A percentile compares a stretch with the other conserved stretches of the same genome.
Evolutionary conservation across 177 flowering plant genomes (phyloP).

Genomic region (Telopea speciosissima): DNA sequence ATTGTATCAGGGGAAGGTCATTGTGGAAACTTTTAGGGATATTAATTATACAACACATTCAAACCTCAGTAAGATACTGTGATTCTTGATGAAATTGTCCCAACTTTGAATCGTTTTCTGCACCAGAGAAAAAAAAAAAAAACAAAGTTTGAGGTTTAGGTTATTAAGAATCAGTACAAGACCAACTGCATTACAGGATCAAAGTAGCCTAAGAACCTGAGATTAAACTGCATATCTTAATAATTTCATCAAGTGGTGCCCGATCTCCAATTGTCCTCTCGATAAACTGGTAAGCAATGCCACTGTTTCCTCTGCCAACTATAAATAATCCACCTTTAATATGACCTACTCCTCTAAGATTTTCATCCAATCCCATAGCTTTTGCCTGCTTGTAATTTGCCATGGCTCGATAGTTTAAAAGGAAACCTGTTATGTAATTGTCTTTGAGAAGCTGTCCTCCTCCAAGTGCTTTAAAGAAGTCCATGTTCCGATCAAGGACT

Average conservation of each 20-base stretch:
- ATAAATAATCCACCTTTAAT: conserved; percentile 73
- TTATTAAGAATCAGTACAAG: not conserved
- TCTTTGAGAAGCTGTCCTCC: conserved; percentile 70
- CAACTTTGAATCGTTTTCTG: conserved; percentile 28
- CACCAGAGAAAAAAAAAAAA: conserved; percentile 6
- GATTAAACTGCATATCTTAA: conserved; percentile 46
- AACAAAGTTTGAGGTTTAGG: not conserved
- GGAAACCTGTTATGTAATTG: conserved; percentile 60
- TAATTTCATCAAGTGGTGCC: conserved; percentile 64
- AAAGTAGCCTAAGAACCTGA: conserved; percentile 36
- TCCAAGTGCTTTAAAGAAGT: conserved; percentile 77
- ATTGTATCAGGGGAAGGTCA: too few relatives aligned
- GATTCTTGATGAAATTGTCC: not conserved
- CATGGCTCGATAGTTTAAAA: conserved; percentile 63
- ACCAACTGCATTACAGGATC: not conserved
- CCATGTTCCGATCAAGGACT: conserved; percentile 40
- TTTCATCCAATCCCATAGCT: conserved; percentile 45
- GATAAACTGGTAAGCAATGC: conserved; percentile 73
- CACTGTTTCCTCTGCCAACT: conserved; percentile 62
- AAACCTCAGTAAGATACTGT: too few relatives aligned
- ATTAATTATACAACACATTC: too few relatives aligned
- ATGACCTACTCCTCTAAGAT: conserved; percentile 65
- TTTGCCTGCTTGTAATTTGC: conserved; percentile 71
- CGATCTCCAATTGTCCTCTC: conserved; percentile 81
- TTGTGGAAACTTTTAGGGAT: too few relatives aligned